Evolutionary conservation across 1,139 yeast species (phyloP).

Genomic region (Nematodospora anomalae): DNA sequence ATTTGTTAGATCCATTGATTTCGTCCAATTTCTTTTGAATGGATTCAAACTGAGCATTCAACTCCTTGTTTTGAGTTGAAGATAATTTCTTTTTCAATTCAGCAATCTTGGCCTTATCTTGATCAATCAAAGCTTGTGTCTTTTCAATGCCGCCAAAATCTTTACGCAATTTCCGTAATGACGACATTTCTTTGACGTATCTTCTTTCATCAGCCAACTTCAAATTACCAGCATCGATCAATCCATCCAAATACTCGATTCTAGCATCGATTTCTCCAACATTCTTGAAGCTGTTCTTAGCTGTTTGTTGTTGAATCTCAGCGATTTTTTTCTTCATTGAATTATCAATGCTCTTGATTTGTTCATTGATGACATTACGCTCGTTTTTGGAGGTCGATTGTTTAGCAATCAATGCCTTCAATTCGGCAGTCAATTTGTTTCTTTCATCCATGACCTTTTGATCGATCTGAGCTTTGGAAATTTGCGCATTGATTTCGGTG

Average conservation of each 20-base stretch:
- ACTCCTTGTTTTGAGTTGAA: constrained; percentile 62
- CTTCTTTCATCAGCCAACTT: constrained; percentile 92
- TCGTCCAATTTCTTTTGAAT: constrained; percentile 64
- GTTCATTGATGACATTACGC: constrained; percentile 68
- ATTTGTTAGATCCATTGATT: constrained; percentile 59
- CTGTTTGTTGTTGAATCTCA: constrained; percentile 71
- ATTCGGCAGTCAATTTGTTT: constrained; percentile 63
- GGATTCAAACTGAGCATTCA: constrained; percentile 58
- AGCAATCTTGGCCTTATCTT: constrained; percentile 73
- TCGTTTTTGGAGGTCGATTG: constrained; percentile 73
- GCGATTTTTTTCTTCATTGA: constrained; percentile 72
- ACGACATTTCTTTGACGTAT: constrained; percentile 79
- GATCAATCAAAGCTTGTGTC: constrained; percentile 77
- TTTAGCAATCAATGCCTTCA: constrained; percentile 59
- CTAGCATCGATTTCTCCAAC: constrained; percentile 78
- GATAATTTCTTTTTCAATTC: constrained; percentile 71
- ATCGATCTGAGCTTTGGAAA: constrained; percentile 45
- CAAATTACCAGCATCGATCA: constrained; percentile 77
- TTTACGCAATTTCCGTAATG: constrained; percentile 78
- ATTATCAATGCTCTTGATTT: constrained; percentile 70
- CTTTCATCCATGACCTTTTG: constrained; percentile 52
- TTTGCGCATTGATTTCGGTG: constrained; percentile 42
- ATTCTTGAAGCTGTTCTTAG: constrained; percentile 69
- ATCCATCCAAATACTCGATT: constrained; percentile 67
- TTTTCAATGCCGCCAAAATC: constrained; percentile 75